Evolutionary conservation across 1,139 yeast genomes (phyloP).

Genomic region (Pichia terricola): DNA sequence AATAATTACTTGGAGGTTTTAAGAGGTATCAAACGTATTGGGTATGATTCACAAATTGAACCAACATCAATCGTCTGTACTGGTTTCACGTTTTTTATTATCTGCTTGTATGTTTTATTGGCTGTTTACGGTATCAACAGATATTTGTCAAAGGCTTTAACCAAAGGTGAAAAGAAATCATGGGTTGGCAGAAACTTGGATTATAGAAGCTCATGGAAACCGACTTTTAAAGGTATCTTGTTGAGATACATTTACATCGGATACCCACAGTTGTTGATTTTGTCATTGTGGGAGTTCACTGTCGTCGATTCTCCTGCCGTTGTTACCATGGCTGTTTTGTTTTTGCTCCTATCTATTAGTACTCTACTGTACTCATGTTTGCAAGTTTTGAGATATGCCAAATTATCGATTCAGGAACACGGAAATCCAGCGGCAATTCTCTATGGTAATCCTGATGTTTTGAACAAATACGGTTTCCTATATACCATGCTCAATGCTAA

Average conservation of each 20-base stretch:
- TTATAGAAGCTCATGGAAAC: slow-evolving; percentile 44
- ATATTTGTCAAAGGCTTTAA: slow-evolving; percentile 26
- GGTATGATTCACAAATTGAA: slow-evolving; percentile 58
- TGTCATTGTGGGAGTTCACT: slow-evolving; percentile 70
- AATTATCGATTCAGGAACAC: slow-evolving; percentile 39
- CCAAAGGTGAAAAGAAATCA: slow-evolving; percentile 33
- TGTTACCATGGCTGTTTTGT: slow-evolving; percentile 57
- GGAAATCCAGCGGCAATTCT: slow-evolving; percentile 71
- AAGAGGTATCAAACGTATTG: slow-evolving; percentile 70
- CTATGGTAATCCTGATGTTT: slow-evolving; percentile 57
- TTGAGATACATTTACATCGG: slow-evolving; percentile 68
- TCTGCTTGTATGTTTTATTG: slow-evolving; percentile 58
- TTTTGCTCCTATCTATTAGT: slow-evolving; percentile 45
- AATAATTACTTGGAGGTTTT: slow-evolving; percentile 40
- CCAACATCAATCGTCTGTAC: slow-evolving; percentile 66
- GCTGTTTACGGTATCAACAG: slow-evolving; percentile 39
- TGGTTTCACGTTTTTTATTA: slow-evolving; percentile 63
- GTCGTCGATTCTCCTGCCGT: slow-evolving; percentile 67
- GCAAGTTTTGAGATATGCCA: slow-evolving; percentile 51
- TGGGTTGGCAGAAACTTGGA: slow-evolving; percentile 38
- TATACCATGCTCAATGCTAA: slow-evolving; percentile 76
- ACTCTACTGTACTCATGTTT: slow-evolving; percentile 51
- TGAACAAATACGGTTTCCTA: slow-evolving; percentile 66
- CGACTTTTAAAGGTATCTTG: slow-evolving; percentile 56
- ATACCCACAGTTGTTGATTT: slow-evolving; percentile 57